These are phyloP conservation scores for Mycena vitilis DNA, from an alignment of 768 basidiomycete species.

Conservation along the genomic window DNA sequence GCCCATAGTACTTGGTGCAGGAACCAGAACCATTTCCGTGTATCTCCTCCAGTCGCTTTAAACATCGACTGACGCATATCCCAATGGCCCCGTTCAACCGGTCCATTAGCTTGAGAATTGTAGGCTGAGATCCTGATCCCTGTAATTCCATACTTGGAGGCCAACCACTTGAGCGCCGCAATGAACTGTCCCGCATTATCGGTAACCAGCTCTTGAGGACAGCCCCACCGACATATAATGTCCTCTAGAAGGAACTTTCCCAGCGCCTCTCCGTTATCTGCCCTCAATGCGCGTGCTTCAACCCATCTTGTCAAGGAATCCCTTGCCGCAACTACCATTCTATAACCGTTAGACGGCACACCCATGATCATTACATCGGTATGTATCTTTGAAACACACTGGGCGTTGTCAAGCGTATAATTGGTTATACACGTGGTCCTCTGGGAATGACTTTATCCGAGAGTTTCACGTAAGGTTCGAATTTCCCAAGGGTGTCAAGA, in stretches of 20 bases:
- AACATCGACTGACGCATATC: conserved; percentile 48
- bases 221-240: conserved; percentile 53
- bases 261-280: conserved; percentile 38
- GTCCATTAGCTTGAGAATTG: conserved; percentile 49
- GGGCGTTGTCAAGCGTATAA: no score
- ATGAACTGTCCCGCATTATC: conserved; percentile 52
- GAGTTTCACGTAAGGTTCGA: no score
- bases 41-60: conserved; percentile 48
- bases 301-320: conserved; percentile 36
- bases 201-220: conserved; percentile 50
- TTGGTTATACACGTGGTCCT: no score
- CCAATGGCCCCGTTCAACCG: conserved; percentile 40
- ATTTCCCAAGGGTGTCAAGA: no score
- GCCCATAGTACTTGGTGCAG: conserved; percentile 49
- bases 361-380: conserved; percentile 42
- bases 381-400: conserved; percentile 42
- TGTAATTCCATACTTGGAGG: conserved; percentile 44
- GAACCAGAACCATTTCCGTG: conserved; percentile 45
- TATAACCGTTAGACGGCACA: conserved; percentile 27
- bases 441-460: no score
- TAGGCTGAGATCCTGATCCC: conserved; percentile 47
- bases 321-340: conserved; percentile 41
- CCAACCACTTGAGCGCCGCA: conserved; percentile 39
- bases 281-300: conserved; percentile 39
- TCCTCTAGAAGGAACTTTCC: conserved; percentile 44